Conservation (phyloP, 805 yeast genomes). For the Kodamaea hsintzibuensis region DNA sequence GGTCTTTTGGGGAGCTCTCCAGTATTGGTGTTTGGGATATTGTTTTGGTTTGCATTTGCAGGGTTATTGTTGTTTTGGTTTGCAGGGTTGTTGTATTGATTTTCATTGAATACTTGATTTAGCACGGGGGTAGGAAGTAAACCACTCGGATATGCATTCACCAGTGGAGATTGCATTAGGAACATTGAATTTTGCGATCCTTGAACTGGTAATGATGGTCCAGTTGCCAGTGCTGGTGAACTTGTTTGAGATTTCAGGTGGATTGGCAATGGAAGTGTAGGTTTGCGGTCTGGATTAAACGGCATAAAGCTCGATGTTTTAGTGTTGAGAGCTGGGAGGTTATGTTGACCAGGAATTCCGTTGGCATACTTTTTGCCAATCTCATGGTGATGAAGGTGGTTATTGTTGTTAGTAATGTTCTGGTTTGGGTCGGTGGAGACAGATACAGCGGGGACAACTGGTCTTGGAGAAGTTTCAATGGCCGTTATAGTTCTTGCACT, state of each 20-base stretch:
- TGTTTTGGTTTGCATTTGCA: not conserved
- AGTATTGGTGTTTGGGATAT: not conserved
- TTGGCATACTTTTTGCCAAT: slow-evolving; percentile 7
- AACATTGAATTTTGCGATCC: slow-evolving; percentile 1
- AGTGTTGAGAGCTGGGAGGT: slow-evolving; percentile 21
- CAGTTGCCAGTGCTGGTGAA: slow-evolving; percentile 41
- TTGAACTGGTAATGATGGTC: slow-evolving; percentile 35
- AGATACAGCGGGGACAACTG: not conserved
- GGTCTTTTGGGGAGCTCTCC: slow-evolving; percentile 6
- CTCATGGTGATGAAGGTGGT: not conserved
- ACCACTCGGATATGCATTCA: slow-evolving; percentile 22
- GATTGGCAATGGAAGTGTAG: slow-evolving; percentile 37
- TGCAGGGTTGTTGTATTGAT: slow-evolving; percentile 11
- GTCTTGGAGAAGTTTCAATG: slow-evolving; percentile 24
- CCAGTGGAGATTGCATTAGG: slow-evolving; percentile 17
- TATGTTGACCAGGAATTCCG: slow-evolving; percentile 4
- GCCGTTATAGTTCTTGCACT: slow-evolving; percentile 50
- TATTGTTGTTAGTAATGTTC: not conserved
- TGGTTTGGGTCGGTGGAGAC: not conserved
- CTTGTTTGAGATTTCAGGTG: slow-evolving; percentile 40
- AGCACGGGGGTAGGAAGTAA: slow-evolving; percentile 34
- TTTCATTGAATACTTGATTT: slow-evolving; percentile 30
- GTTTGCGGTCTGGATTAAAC: slow-evolving; percentile 34
- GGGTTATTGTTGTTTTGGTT: not conserved
- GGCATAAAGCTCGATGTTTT: slow-evolving; percentile 14